Evolutionary conservation across 78 protist genomes (phyloP), one percentile per base, ranked within the genome.

Genomic region (Bodo saltans): DNA sequence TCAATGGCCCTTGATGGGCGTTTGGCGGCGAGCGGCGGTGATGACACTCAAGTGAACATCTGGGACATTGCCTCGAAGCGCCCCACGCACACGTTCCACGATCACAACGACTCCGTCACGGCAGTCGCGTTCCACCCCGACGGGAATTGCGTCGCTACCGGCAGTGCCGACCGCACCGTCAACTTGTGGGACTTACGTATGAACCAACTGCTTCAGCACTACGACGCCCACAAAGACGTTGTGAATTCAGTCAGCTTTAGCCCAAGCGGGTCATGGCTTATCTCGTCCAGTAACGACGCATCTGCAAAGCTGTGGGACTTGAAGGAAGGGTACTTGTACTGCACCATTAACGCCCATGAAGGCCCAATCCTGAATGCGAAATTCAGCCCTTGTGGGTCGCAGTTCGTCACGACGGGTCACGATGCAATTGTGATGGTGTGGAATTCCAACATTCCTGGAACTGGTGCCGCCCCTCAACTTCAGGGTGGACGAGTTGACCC

Each of bases 171-270:
- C 68, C 70, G 33, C 40, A 78, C 87, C 23, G 80, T 92, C 87
- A 83, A 89, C 81, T 32, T 94, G 35, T 92, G 94, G 94, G 97
- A 94, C 53, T 27, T 89, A 17, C 85, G 97, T 32, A 84, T 82
- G 74, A 26, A 84, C 28, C 67, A 74, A 74, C 70, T 25, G 4
- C 89, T 92, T 52, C 79, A 90, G n/a, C 95, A 92, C 85, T 93
- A 91, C 86, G 91, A 94, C 85, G 94, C 92, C 28, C 97, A 94
- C 78, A 26, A 0, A 30, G 88, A 70, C 21, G 30, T 60, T 0
- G 94, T 90, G 35, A 91, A 76, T 85, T 0, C 27, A 27, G 25
- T 95, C 30, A 12, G 79, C 25, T 91, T 93, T 85, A 95, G 93
- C 86, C 85, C 93, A 0, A 42, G 85, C 0, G 97, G 97, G 35